A percentile compares a stretch with the other conserved stretches of the same genome.
Evolutionary conservation across 352 stramenopile species (phyloP).

Genomic region (Thalassiosira sp.): DNA sequence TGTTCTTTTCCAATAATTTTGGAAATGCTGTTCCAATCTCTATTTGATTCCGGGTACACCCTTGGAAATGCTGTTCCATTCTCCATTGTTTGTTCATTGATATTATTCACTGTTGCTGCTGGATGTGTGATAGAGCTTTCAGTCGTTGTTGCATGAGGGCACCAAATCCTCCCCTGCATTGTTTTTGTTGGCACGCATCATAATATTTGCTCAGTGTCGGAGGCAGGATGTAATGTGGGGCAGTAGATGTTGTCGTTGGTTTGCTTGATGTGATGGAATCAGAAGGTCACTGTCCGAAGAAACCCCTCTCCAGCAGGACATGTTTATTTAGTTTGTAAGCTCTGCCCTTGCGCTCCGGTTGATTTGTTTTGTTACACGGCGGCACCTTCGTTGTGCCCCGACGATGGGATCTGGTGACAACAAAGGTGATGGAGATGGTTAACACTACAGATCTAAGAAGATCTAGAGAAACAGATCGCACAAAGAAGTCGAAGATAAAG

Average conservation of each 20-base stretch:
- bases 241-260: neutral
- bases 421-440: neutral
- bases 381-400: neutral
- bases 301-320: neutral
- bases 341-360: neutral
- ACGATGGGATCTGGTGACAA: neutral
- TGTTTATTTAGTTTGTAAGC: neutral
- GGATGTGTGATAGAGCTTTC: too few relatives aligned
- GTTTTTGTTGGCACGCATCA: neutral
- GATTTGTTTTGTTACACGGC: neutral
- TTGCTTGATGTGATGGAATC: neutral
- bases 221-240: too few relatives aligned
- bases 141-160: too few relatives aligned
- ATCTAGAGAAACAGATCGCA: neutral
- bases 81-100: neutral
- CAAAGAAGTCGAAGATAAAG: neutral
- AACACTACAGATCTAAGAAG: neutral
- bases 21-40: neutral
- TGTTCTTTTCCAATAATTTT: too few relatives aligned
- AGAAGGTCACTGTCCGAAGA: neutral
- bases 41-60: neutral
- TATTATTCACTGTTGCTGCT: too few relatives aligned
- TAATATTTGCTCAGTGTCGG: too few relatives aligned
- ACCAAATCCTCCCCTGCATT: neutral
- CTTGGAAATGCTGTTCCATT: neutral